Conservation (phyloP, 805 yeast species). For the Candida germanica region DNA sequence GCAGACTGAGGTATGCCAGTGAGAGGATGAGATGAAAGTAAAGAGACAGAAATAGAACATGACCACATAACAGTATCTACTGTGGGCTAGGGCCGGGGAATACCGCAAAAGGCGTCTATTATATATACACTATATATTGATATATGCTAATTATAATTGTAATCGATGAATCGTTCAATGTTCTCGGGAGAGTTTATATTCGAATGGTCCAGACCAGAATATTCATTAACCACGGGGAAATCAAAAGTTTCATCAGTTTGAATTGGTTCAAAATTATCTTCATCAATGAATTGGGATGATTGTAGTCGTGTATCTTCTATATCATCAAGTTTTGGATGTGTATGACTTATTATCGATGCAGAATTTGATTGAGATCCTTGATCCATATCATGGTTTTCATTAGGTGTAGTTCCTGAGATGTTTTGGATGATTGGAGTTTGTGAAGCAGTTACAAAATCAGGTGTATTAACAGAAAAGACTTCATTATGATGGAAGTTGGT, state of each 20-base stretch:
- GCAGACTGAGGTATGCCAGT: too few relatives aligned
- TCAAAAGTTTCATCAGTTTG: slow-evolving; percentile 12
- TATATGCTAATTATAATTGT: slow-evolving; percentile 10
- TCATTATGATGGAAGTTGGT: slow-evolving; percentile 17
- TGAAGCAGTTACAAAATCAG: slow-evolving; percentile 19
- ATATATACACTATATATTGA: not conserved
- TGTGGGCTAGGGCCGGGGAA: too few relatives aligned
- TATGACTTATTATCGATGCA: slow-evolving; percentile 2
- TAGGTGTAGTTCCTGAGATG: slow-evolving; percentile 5
- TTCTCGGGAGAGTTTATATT: slow-evolving; percentile 15
- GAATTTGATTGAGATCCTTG: slow-evolving; percentile 5
- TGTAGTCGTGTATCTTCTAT: not conserved
- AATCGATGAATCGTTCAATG: slow-evolving; percentile 23
- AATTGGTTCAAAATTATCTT: slow-evolving; percentile 9
- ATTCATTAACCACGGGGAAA: slow-evolving; percentile 15
- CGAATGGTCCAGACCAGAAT: slow-evolving; percentile 15
- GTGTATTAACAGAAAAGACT: slow-evolving; percentile 20
- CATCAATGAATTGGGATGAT: slow-evolving; percentile 5
- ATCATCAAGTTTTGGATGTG: not conserved
- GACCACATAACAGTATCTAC: too few relatives aligned
- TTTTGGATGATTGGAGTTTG: slow-evolving; percentile 15
- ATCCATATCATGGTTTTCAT: slow-evolving; percentile 2
- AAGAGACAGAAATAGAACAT: too few relatives aligned
- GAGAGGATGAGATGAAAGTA: too few relatives aligned
- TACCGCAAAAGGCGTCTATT: not conserved